A percentile compares a stretch with the other conserved stretches of the same genome.
Evolutionary conservation across 495 filamentous ascomycete genomes (phyloP).

Genomic region (Hypoxylon fuscum): DNA sequence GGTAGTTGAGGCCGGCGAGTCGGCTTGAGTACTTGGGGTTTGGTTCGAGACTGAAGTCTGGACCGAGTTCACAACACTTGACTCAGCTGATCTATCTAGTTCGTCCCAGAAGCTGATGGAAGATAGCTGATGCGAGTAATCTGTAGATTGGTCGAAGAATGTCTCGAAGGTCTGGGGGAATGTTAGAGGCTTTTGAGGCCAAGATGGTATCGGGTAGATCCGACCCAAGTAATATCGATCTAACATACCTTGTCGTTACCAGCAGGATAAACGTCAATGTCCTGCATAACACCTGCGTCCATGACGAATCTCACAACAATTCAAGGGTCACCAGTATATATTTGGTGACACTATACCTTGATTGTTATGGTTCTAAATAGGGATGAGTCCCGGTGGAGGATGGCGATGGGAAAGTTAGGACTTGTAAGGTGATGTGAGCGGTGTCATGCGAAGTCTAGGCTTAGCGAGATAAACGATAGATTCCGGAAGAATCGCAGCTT

Average conservation of each 20-base stretch:
- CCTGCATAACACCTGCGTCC: conserved; percentile 50
- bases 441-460: conserved; percentile 35
- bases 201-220: neutral
- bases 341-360: conserved; percentile 37
- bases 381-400: conserved; percentile 24
- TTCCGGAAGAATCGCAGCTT: conserved; percentile 14
- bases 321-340: conserved; percentile 35
- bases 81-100: conserved; percentile 44
- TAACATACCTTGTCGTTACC: conserved; percentile 41
- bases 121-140: conserved; percentile 44
- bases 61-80: conserved; percentile 44
- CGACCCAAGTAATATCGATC: conserved; percentile 16
- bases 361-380: conserved; percentile 27
- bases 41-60: conserved; percentile 41
- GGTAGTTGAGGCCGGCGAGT: conserved; percentile 35
- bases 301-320: conserved; percentile 46
- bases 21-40: conserved; percentile 41
- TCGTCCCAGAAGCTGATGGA: conserved; percentile 48
- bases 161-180: conserved; percentile 41
- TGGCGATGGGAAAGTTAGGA: conserved; percentile 16
- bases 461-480: conserved; percentile 30
- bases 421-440: conserved; percentile 25
- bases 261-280: conserved; percentile 48
- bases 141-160: conserved; percentile 46
- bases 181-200: conserved; percentile 32